Evolutionary conservation across 805 yeast genomes (phyloP).

Genomic region (Cyberlindnera maclurae): DNA sequence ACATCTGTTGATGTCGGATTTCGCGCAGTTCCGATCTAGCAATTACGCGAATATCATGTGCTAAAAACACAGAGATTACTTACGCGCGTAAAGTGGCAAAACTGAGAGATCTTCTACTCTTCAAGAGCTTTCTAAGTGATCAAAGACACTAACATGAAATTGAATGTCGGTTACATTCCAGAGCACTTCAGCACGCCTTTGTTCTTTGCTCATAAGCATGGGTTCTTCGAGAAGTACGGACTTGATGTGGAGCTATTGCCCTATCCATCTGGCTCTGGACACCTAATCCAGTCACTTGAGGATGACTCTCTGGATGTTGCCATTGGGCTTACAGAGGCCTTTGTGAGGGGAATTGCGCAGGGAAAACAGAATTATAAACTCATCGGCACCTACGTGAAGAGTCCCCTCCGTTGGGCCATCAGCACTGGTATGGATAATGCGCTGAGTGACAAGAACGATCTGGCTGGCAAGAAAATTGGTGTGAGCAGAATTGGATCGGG

Average conservation of each 20-base stretch:
- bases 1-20: too few species aligned
- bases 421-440: slow-evolving; percentile 70
- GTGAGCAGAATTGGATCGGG: slow-evolving; percentile 88
- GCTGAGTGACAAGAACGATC: slow-evolving; percentile 40
- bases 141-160: slow-evolving; percentile 11
- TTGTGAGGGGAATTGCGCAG: slow-evolving; percentile 73
- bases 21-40: too few species aligned
- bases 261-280: slow-evolving; percentile 84
- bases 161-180: slow-evolving; percentile 77
- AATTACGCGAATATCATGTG: too few species aligned
- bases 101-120: too few species aligned
- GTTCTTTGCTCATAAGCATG: slow-evolving; percentile 58
- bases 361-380: slow-evolving; percentile 44
- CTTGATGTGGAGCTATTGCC: slow-evolving; percentile 56
- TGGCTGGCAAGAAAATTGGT: slow-evolving; percentile 61
- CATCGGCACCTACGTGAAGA: slow-evolving; percentile 75
- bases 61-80: too few species aligned
- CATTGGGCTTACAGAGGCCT: slow-evolving; percentile 87
- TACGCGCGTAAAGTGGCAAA: too few species aligned
- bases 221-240: slow-evolving; percentile 42
- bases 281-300: slow-evolving; percentile 66
- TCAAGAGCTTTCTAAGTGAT: too few species aligned
- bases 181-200: slow-evolving; percentile 91
- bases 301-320: slow-evolving; percentile 66
- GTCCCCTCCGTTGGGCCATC: slow-evolving; percentile 88